A percentile compares a stretch with the other conserved stretches of the same genome.
Evolutionary conservation across 139 green algal genomes (phyloP).

Genomic region (Tetradesmus obliquus): DNA sequence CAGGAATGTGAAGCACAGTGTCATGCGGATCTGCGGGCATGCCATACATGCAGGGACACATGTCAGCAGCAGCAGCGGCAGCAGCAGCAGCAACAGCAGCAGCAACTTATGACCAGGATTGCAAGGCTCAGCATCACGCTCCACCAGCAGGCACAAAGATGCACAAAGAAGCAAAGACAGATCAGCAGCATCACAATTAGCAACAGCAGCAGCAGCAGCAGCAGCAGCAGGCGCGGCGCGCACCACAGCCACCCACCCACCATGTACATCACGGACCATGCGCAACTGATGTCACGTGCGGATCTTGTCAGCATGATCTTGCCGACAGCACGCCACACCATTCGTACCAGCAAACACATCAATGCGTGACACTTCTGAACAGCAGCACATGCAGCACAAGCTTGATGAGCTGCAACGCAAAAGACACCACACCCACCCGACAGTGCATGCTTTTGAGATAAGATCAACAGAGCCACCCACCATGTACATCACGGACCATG

Average conservation of each 20-base stretch:
- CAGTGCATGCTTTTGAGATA: background rate
- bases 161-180: no score
- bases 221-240: background rate
- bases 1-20: background rate
- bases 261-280: conserved; percentile 26
- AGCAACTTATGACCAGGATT: background rate
- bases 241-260: background rate
- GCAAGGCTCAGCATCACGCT: background rate
- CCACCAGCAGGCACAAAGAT: no score
- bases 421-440: no score
- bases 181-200: no score
- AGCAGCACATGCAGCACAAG: no score
- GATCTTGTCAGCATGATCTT: conserved; percentile 32
- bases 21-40: background rate
- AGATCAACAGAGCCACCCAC: background rate
- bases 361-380: no score
- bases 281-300: conserved; percentile 30
- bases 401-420: no score
- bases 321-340: conserved; percentile 21
- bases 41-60: background rate
- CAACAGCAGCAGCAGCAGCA: no score
- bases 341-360: background rate
- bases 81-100: no score
- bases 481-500: conserved; percentile 26
- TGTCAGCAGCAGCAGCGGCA: background rate